Evolutionary conservation across 1,284 basidiomycete genomes (phyloP), one percentile per base, ranked within the genome.

Genomic region (Agaricales sp.): DNA sequence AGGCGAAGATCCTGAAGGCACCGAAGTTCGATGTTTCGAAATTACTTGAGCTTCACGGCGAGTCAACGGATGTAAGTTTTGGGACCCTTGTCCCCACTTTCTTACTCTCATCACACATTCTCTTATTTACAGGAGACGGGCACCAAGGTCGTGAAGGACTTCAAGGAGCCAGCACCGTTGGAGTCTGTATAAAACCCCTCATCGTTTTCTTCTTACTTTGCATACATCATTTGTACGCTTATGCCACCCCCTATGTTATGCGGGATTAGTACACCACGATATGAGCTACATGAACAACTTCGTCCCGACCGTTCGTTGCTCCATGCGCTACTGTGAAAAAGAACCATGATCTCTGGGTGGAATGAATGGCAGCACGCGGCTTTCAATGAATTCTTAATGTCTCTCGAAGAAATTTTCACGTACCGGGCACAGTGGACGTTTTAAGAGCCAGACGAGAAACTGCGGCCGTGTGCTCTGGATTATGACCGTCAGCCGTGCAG

Each of bases 21-120:
- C 96, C 95, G 61, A 96, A 95, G 71, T 91, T 95, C 70, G 96
- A 98, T 69, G 75, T 92, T 53, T 84, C 87, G 61, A 97, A 97
- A 73, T 78, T 99, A 51, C 80, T 96, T 59, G 93, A 98, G 70
- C 82, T 95, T 53, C 95, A 98, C 72, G 92, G 92, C 60, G 94
- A 95, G 70, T 83, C 90, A 57, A 86, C 82, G 60, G 91, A 92
- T 63, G 91, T 91, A 62, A 63, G 89, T 81, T 47, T 43, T 51
- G 46, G n/a, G 8, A 35, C 49, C 43, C 44, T 45, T 30, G 18
- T 43, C 41, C 41, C 20, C 13, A 16, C 8, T 19, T 43, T 8
- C 8, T 21, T 43, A 11, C 20, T 11, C 11, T 21, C 20, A 8
- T 58, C 51, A 4, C n/a, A n/a, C n/a, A n/a, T n/a, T n/a, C n/a